Base-by-base conservation (phyloP, 1,139 yeast genomes). In the Saccharomyces hybrid region DNA sequence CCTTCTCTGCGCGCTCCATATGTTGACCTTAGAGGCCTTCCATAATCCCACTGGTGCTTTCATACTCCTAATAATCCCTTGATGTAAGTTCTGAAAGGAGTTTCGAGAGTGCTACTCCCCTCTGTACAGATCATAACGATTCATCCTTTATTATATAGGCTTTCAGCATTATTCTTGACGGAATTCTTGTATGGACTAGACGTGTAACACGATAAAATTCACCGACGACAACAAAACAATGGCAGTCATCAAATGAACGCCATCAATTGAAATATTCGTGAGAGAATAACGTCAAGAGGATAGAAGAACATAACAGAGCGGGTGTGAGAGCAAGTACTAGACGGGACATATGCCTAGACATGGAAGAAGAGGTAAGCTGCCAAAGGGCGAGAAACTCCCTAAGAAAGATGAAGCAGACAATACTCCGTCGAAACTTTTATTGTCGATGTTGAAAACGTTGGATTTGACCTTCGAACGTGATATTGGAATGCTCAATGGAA, bases 401-500 rank as follows among this genome's bases (percentile, higher is more conserved):
- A 38, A 38, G 6, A 38, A 46, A 16, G 31, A 44, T 31, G 27
- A 31, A 50, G 29, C 29, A 19, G 44, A 38, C 25, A 16, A 19
- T 19, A 16, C 25, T 16, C 44, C 44, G 25, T 65, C 72, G 1
- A 55, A 62, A 14, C 71, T 83, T 1, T 68, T 84, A 53, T 78
- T 78, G 51, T 79, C 79, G 57, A 78, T 85, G 25, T 72, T 84
- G 52, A 72, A 73, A 52, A 81, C 80, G 60, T 70, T 84, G 46
- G 75, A 77, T 53, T 70, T 84, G 56, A 73, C 79, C 1, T 84
- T 81, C 63, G 88, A 84, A 62, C 73, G 79, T 6, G 79, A 81
- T 41, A 73, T 78, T 14, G 89, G 90, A 1, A 67, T 80, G 52
- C 70, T 85, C 34, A 84, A 78, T 58, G 90, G 91, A 0, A 83